Base-by-base conservation (phyloP, 2,329 filamentous ascomycete species). In the Penicillium sp. region DNA sequence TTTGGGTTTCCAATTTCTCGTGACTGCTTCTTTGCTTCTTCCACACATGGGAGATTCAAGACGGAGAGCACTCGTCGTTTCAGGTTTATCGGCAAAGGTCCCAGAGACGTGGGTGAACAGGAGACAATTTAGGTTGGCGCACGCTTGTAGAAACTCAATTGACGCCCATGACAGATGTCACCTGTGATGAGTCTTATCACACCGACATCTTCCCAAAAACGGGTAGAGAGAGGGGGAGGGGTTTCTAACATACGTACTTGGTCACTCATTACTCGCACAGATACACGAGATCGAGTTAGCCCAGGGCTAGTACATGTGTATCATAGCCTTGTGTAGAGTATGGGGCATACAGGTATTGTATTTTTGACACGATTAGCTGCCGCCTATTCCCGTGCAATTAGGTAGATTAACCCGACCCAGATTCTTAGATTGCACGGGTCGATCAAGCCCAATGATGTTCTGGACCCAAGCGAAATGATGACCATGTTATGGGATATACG, bases 141-240 rank as follows among this genome's bases (percentile, higher is more conserved):
- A 67, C 70, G 70, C 68, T 69, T 70, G 65, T 66, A 51, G 44
- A 70, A 73, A 72, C 70, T 68, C 65, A 73, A 73, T 71, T 70
- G 61, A 31, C 63, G 63, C 63, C 52, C 59, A 56, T 62, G 62
- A 62, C 63, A 64, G 62, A 63, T 61, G 61, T 55, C 61, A 58
- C n/a, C 29, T 22, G n/a, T 33, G 27, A 31, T 33, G 27, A 24
- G 33, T 21, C 48, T 21, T 41, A 31, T 39, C 37, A 52, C 33
- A 52, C 39, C 35, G 49, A 22, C 27, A 29, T 10, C 10, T 29
- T 11, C 43, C 3, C n/a, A 44, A 44, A 44, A 44, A 44, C 6
- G 21, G 26, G 41, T 14, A 19, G 22, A 21, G 22, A 21, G n/a
- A 22, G 19, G 19, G 3, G 41, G 41, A 10, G 39, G 8, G 2